These are phyloP conservation scores for Plasmodium vivax DNA, from an alignment of 169 alveolate species.

Conservation along the genomic window DNA sequence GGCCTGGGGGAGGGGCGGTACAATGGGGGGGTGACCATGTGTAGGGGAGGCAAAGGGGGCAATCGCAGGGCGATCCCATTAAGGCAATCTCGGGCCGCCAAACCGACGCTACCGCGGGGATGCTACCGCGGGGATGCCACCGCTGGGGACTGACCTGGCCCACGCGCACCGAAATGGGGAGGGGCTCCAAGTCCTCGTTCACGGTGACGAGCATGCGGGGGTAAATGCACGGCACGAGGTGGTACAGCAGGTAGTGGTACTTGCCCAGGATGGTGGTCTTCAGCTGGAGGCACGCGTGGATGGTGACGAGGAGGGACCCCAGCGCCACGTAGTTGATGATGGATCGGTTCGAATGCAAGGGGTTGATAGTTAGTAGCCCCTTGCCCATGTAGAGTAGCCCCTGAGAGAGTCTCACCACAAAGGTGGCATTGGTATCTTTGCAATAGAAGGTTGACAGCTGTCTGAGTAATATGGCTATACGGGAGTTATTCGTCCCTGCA, in stretches of 20 bases:
- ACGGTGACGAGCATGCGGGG: conserved; percentile 91
- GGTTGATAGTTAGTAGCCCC: conserved; percentile 96
- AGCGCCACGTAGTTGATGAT: conserved; percentile 93
- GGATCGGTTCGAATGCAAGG: conserved; percentile 96
- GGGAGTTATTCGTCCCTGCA: conserved; percentile 95
- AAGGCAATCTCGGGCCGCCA: too few species aligned
- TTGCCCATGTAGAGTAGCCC: conserved; percentile 96
- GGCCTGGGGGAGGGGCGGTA: conserved; percentile 78
- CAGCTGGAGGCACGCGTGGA: conserved; percentile 92
- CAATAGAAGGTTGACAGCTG: conserved; percentile 95
- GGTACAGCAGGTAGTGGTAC: conserved; percentile 93
- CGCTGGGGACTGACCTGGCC: conserved; percentile 69
- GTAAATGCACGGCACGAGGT: conserved; percentile 94
- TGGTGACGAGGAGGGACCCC: conserved; percentile 93
- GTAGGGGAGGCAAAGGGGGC: neutral
- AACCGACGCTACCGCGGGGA: too few species aligned
- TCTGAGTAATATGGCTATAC: conserved; percentile 96
- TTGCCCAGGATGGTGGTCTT: conserved; percentile 89
- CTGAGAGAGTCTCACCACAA: conserved; percentile 95
- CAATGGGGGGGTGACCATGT: neutral
- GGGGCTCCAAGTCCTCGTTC: conserved; percentile 92
- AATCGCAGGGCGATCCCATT: too few species aligned
- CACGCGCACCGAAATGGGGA: conserved; percentile 89
- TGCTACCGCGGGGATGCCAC: conserved; percentile 21
- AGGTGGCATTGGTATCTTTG: conserved; percentile 95